Conservation (phyloP, 2,329 filamentous ascomycete species). For the Talaromyces sp. region DNA sequence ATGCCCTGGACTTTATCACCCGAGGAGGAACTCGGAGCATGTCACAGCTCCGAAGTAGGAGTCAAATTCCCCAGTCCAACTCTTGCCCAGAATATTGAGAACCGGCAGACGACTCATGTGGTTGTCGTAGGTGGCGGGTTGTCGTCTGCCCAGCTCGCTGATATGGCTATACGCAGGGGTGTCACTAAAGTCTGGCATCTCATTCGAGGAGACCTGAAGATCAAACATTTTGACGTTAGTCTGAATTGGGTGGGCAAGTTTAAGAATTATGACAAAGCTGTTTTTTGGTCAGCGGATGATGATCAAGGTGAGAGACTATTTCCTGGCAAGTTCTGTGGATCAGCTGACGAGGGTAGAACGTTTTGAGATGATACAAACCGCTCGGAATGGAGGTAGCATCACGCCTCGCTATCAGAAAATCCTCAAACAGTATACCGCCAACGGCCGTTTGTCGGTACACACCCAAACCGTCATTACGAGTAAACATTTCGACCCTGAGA, state of each 20-base stretch:
- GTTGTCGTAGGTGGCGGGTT: slow-evolving; percentile 73
- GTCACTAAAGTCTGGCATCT: slow-evolving; percentile 68
- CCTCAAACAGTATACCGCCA: slow-evolving; percentile 59
- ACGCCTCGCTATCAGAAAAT: slow-evolving; percentile 67
- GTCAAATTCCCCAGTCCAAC: slow-evolving; percentile 54
- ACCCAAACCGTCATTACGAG: slow-evolving; percentile 58
- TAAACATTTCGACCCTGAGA: slow-evolving; percentile 51
- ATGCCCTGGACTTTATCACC: slow-evolving; percentile 42
- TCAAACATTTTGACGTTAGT: slow-evolving; percentile 77
- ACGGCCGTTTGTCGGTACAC: slow-evolving; percentile 55
- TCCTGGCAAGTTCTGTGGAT: not conserved
- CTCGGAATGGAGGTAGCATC: slow-evolving; percentile 74
- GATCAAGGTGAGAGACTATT: slow-evolving; percentile 51
- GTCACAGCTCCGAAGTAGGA: slow-evolving; percentile 65
- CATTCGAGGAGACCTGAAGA: slow-evolving; percentile 58
- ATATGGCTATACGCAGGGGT: slow-evolving; percentile 63
- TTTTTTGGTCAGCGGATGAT: slow-evolving; percentile 73
- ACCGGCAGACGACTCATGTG: slow-evolving; percentile 57
- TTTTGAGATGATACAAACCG: slow-evolving; percentile 62
- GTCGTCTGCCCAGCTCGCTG: slow-evolving; percentile 71
- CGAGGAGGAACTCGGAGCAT: slow-evolving; percentile 51
- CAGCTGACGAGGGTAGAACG: slow-evolving; percentile 51
- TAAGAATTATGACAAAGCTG: slow-evolving; percentile 71
- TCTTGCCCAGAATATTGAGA: slow-evolving; percentile 55
- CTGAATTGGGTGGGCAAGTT: slow-evolving; percentile 81